Conservation (phyloP, 495 filamentous ascomycete species). For the Aspergillus ostianus region DNA sequence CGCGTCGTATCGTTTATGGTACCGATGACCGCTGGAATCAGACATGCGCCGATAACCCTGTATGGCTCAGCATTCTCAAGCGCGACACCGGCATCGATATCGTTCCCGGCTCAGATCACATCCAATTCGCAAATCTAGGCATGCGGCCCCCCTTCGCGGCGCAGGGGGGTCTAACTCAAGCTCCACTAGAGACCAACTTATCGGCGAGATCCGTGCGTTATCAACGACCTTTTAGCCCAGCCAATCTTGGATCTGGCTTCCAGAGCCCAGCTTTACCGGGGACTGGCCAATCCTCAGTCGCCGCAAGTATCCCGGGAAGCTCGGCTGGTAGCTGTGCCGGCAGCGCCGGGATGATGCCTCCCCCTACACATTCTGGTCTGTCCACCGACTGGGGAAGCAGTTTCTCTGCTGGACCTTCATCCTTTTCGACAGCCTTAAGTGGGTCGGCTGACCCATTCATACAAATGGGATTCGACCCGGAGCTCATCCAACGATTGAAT, state of each 20-base stretch:
- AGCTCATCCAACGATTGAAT: constrained; percentile 39
- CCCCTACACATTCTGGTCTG: constrained; percentile 28
- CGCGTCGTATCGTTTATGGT: constrained; percentile 63
- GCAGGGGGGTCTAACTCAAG: constrained; percentile 27
- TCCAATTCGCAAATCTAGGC: constrained; percentile 36
- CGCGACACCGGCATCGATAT: constrained; percentile 55
- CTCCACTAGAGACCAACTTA: constrained; percentile 34
- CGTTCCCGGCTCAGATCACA: constrained; percentile 31
- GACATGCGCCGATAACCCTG: constrained; percentile 64
- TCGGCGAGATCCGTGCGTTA: constrained; percentile 25
- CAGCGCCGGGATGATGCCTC: constrained; percentile 34
- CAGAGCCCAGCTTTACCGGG: constrained; percentile 37
- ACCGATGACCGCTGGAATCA: constrained; percentile 70
- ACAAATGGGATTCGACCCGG: constrained; percentile 46
- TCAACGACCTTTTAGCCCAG: constrained; percentile 28
- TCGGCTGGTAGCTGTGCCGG: constrained; percentile 41
- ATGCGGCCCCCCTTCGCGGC: constrained; percentile 44
- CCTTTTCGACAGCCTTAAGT: constrained; percentile 32
- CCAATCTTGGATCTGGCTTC: constrained; percentile 32
- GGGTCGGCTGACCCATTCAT: constrained; percentile 36
- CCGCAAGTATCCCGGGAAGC: constrained; percentile 37
- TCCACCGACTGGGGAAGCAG: constrained; percentile 43
- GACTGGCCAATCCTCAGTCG: constrained; percentile 37
- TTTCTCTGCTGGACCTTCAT: constrained; percentile 28
- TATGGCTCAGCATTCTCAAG: constrained; percentile 67